Percentiles rank a stretch among this genome's conserved stretches.
Conservation (phyloP, 78 protist genomes). For the Dictyostelium capitatum region DNA sequence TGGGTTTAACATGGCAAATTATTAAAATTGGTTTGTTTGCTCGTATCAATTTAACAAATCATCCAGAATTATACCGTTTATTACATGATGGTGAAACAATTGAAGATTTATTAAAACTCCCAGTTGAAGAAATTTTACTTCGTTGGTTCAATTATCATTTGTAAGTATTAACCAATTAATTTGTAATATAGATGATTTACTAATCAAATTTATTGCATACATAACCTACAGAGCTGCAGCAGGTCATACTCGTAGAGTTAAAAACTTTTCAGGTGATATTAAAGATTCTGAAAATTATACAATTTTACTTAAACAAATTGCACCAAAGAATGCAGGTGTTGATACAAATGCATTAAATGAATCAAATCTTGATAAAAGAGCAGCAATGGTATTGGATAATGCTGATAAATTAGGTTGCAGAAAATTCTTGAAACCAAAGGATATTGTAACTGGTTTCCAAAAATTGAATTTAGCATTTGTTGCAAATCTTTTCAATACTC, state of each 20-base stretch:
- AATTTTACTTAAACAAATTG: conserved; percentile 92
- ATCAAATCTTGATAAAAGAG: conserved; percentile 85
- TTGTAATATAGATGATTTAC: too few relatives aligned
- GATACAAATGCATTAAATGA: conserved; percentile 79
- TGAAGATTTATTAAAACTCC: conserved; percentile 89
- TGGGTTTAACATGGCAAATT: conserved; percentile 98
- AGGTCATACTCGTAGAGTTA: conserved; percentile 89
- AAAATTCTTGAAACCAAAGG: conserved; percentile 89
- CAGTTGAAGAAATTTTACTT: conserved; percentile 94
- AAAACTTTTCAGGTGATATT: conserved; percentile 93
- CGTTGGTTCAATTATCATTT: conserved; percentile 98
- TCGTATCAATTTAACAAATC: conserved; percentile 88
- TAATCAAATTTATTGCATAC: too few relatives aligned
- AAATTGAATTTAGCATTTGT: conserved; percentile 97
- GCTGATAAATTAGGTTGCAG: conserved; percentile 94
- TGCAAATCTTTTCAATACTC: conserved; percentile 96
- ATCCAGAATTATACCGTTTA: conserved; percentile 96
- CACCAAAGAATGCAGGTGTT: conserved; percentile 79
- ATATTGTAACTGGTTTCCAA: conserved; percentile 91
- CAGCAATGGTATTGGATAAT: conserved; percentile 86
- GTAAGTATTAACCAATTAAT: too few relatives aligned
- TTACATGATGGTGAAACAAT: conserved; percentile 95
- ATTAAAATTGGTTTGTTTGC: conserved; percentile 92
- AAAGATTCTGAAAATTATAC: conserved; percentile 91
- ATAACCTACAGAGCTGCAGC: too few relatives aligned